A percentile compares a stretch with the other conserved stretches of the same genome.
Conservation (phyloP, 257 asterid genomes). For the Nyctanthes arbortristis region DNA sequence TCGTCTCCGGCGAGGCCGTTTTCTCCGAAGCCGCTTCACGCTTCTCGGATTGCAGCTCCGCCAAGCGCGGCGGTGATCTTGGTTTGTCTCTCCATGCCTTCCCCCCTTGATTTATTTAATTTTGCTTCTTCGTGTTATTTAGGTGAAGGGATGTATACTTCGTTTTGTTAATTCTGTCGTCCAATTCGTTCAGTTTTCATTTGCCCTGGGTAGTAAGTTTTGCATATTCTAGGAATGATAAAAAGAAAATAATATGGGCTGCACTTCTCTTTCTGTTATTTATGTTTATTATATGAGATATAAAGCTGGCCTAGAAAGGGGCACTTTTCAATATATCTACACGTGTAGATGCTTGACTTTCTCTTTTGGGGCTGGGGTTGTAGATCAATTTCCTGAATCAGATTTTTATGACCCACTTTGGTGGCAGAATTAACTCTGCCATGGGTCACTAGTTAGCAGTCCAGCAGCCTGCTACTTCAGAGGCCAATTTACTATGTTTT, state of each 20-base stretch:
- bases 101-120: too few species aligned
- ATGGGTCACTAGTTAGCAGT: too few species aligned
- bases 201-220: neutral
- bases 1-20: conserved; percentile 65
- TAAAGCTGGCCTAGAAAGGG: too few species aligned
- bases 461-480: too few species aligned
- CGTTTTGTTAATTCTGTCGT: neutral
- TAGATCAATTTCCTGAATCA: too few species aligned
- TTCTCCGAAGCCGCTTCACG: conserved; percentile 69
- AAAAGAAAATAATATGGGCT: neutral
- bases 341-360: too few species aligned
- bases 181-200: neutral
- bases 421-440: too few species aligned
- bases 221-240: neutral
- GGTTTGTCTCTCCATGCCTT: conserved; percentile 43
- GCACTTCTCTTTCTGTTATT: neutral
- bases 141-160: neutral
- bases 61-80: conserved; percentile 96
- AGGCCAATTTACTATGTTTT: too few species aligned
- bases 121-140: neutral
- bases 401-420: too few species aligned
- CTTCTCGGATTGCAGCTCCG: conserved; percentile 89
- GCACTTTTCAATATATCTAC: too few species aligned
- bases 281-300: neutral
- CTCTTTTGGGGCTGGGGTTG: too few species aligned